phyloP scores from a whole-genome alignment of 108 stramenopile genomes.

The Craspedostauros australis region DNA sequence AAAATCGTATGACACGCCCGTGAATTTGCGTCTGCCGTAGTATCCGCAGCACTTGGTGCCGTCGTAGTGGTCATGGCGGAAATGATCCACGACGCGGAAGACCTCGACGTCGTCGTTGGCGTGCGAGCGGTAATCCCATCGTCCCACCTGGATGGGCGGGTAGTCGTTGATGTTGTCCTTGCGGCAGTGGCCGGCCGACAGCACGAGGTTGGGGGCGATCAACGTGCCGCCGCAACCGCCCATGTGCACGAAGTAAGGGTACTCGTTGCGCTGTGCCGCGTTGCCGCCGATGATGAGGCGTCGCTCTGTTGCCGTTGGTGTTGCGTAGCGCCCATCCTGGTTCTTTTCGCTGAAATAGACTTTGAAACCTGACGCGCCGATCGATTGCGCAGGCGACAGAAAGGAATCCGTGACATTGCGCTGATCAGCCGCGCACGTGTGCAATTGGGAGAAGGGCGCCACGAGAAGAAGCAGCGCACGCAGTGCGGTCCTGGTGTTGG shows the following conservation, averaged over 20 bases:
- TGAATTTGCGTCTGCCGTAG: background rate
- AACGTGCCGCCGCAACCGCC: constrained; percentile 37
- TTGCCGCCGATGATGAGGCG: constrained; percentile 38
- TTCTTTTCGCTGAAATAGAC: no score
- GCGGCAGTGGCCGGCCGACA: constrained; percentile 33
- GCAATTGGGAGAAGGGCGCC: no score
- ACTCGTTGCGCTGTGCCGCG: constrained; percentile 14
- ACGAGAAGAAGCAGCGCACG: no score
- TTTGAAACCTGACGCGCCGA: no score
- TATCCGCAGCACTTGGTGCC: constrained; percentile 7
- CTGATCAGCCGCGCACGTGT: no score
- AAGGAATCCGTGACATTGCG: no score
- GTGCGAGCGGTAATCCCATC: background rate
- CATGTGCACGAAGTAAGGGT: constrained; percentile 36
- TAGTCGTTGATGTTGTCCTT: background rate
- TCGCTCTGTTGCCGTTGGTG: constrained; percentile 3
- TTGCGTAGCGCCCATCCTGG: no score
- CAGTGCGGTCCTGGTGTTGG: no score
- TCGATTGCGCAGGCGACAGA: no score
- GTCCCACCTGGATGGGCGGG: constrained; percentile 2
- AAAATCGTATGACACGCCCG: constrained; percentile 15
- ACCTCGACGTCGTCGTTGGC: constrained; percentile 1
- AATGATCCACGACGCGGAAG: constrained; percentile 4
- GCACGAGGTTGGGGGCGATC: constrained; percentile 45
- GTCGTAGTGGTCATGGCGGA: constrained; percentile 10